Percentiles rank a stretch among this genome's conserved stretches.
These are phyloP conservation scores for Dissoconium aciculare DNA, from an alignment of 2,329 filamentous ascomycete genomes.

Conservation along the genomic window DNA sequence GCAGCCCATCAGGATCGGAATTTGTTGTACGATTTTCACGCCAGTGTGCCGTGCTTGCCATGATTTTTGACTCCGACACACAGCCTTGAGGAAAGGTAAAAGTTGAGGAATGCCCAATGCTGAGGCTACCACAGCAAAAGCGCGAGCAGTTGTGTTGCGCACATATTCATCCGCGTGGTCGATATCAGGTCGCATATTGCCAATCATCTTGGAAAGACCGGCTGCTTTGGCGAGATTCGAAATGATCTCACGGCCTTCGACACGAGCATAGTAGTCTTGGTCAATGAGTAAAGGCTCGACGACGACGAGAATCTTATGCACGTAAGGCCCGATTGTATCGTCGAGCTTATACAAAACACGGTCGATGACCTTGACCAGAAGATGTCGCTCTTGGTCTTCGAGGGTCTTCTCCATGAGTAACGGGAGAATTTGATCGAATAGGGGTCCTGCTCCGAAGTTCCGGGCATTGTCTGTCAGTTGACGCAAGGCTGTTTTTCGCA, in stretches of 20 bases:
- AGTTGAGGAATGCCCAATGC: conserved; percentile 90
- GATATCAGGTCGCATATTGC: conserved; percentile 96
- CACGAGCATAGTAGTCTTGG: conserved; percentile 96
- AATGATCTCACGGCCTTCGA: conserved; percentile 96
- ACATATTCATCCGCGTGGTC: conserved; percentile 98
- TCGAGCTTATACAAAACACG: conserved; percentile 97
- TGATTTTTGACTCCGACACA: conserved; percentile 96
- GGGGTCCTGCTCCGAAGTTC: conserved; percentile 80
- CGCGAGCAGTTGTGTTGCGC: conserved; percentile 89
- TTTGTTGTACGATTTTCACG: conserved; percentile 98
- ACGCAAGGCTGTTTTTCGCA: conserved; percentile 94
- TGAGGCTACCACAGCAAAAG: conserved; percentile 92
- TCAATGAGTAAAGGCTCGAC: conserved; percentile 98
- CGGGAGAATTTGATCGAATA: conserved; percentile 95
- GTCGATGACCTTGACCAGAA: conserved; percentile 98
- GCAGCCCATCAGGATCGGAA: conserved; percentile 96
- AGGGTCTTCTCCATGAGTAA: conserved; percentile 96
- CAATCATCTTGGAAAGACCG: conserved; percentile 96
- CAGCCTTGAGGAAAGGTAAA: conserved; percentile 84
- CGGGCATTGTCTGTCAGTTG: conserved; percentile 96
- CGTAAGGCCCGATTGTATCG: conserved; percentile 86
- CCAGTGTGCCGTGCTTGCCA: conserved; percentile 97
- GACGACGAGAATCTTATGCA: conserved; percentile 96
- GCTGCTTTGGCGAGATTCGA: conserved; percentile 95
- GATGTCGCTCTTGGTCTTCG: conserved; percentile 93